Base-by-base conservation (phyloP, 75 land plant species). In the Chamaecyparis obtusa region DNA sequence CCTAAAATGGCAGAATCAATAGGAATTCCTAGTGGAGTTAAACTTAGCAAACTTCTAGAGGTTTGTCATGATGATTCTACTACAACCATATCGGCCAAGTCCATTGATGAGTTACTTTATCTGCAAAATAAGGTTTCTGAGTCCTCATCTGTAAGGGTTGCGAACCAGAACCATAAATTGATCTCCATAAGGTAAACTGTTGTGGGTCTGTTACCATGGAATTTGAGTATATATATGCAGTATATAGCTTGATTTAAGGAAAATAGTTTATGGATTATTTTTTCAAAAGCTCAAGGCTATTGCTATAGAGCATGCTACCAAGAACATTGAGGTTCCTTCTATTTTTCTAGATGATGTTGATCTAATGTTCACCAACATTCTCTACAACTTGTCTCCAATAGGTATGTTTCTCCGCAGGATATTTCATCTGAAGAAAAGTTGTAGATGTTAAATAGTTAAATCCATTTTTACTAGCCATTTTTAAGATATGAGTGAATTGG, bases 61-160 rank as follows among this genome's bases (percentile, higher is more conserved):
- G 89, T 96, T 54, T 95, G 96, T 84, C 93, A 91, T 88, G 95
- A 95, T 87, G 98, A 94, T 90, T 94, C 94, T 88, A 78, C 90
- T 27, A 82, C 93, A 77, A 90, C 94, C 41, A 91, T 96, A 72
- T 94, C 89, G 91, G 96, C 94, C 11, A 91, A 92, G 89, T 93
- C 94, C 39, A 88, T 94, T 67, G 91, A 95, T 64, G 94, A 95
- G 90, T 92, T 96, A 19, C 96, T 93, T 87, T 95, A 94, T 10
- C 93, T 96, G 33, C 98, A 94, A 92, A 93, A 87, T 91, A 96
- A 94, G 91, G 89, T 67, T 64, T 93, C 96, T 0, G 89, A 95
- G 9, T 93, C 96, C 24, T 95, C 96, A 11, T 94, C 98, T 15
- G 92, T 94, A 54, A 89, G 89, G 48, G 92, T 91, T 33, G 95